phyloP scores from a whole-genome alignment of 192 early-diverging fungal species.

The Phlyctochytrium arcticum region DNA sequence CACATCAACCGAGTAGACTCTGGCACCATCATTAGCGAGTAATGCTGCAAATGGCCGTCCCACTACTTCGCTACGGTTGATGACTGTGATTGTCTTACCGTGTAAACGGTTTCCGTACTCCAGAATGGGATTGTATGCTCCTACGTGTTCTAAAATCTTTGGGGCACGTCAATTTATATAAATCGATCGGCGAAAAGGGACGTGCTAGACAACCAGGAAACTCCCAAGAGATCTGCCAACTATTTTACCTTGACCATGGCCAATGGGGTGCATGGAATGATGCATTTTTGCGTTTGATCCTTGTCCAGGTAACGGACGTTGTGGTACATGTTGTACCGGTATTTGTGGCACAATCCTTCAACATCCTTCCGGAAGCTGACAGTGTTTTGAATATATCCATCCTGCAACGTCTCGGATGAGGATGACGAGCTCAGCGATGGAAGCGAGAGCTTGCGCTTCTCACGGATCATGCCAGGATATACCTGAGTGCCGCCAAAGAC shows the following conservation, averaged over 20 bases:
- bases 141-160: slow-evolving; percentile 89
- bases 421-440: no score
- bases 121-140: slow-evolving; percentile 82
- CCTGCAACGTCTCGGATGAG: slow-evolving; percentile 49
- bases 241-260: slow-evolving; percentile 82
- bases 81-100: slow-evolving; percentile 85
- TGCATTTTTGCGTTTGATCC: slow-evolving; percentile 82
- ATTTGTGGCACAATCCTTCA: slow-evolving; percentile 91
- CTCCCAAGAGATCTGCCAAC: not conserved
- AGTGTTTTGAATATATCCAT: slow-evolving; percentile 90
- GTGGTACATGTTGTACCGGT: slow-evolving; percentile 95
- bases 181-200: no score
- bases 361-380: slow-evolving; percentile 90
- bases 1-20: slow-evolving; percentile 93
- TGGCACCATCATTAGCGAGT: slow-evolving; percentile 97
- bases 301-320: slow-evolving; percentile 88
- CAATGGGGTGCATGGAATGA: slow-evolving; percentile 98
- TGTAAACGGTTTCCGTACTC: slow-evolving; percentile 92
- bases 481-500: slow-evolving; percentile 90
- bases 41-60: slow-evolving; percentile 95
- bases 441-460: not conserved
- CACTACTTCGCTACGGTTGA: slow-evolving; percentile 97
- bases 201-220: not conserved
- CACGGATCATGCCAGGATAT: not conserved
- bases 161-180: no score